phyloP scores from a whole-genome alignment of 306 rosid genomes.

The Sphenostylis stenocarpa region DNA sequence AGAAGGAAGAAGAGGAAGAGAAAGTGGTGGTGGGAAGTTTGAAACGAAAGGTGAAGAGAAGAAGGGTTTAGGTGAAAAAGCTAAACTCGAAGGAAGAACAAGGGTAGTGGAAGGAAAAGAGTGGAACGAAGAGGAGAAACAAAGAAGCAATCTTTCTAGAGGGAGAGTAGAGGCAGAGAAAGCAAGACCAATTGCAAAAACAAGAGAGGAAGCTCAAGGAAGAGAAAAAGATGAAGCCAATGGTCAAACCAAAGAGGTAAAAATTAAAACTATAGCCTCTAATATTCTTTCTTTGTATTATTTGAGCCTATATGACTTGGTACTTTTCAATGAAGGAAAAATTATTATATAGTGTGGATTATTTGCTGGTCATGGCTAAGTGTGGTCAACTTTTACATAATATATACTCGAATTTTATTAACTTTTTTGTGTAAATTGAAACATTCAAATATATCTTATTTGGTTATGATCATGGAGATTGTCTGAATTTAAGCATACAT shows the following conservation, averaged over 20 bases:
- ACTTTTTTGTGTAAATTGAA: background rate
- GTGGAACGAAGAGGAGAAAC: background rate
- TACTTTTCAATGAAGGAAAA: background rate
- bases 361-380: background rate
- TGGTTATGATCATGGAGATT: background rate
- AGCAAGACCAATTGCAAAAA: background rate
- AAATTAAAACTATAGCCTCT: background rate
- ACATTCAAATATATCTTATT: background rate
- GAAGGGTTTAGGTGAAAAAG: conserved; percentile 1
- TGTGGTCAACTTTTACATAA: too few species aligned
- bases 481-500: background rate
- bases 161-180: conserved; percentile 4
- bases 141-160: background rate
- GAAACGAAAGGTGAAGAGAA: conserved; percentile 26
- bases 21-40: conserved; percentile 19
- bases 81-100: background rate
- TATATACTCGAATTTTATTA: background rate
- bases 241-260: background rate
- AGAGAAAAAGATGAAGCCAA: background rate
- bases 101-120: background rate
- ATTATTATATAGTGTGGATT: background rate
- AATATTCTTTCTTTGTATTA: background rate
- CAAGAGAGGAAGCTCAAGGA: background rate
- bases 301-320: background rate
- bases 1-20: background rate